phyloP scores from a whole-genome alignment of 1,284 basidiomycete genomes.

The Moniliophthora roreri region DNA sequence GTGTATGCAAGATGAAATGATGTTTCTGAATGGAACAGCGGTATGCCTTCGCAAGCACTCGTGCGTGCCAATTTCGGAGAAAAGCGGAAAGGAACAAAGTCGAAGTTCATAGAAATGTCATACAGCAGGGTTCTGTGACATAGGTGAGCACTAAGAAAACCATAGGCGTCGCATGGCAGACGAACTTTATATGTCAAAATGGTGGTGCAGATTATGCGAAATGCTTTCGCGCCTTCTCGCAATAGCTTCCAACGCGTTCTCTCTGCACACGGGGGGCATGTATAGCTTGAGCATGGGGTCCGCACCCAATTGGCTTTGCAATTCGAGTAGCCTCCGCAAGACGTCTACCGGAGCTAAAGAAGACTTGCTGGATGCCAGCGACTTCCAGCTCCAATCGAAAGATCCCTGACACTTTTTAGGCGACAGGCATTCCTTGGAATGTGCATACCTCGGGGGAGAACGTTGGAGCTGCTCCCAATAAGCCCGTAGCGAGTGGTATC shows the following conservation, averaged over 20 bases:
- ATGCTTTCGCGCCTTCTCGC: slow-evolving; percentile 6
- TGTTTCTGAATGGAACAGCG: too few species aligned
- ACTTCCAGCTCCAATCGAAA: slow-evolving; percentile 1
- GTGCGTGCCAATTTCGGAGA: too few species aligned
- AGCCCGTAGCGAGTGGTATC: slow-evolving; percentile 9
- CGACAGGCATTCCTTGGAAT: slow-evolving; percentile 7
- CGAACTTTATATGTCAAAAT: slow-evolving; percentile 12
- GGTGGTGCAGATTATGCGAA: slow-evolving; percentile 11
- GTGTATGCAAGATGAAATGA: too few species aligned
- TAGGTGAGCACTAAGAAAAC: neutral
- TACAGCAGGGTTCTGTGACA: neutral
- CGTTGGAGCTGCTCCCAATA: slow-evolving; percentile 12
- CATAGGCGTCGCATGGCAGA: neutral
- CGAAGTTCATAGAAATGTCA: neutral
- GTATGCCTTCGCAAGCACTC: too few species aligned
- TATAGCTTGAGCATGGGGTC: slow-evolving; percentile 2
- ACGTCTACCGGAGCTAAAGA: slow-evolving; percentile 8
- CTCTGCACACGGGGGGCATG: slow-evolving; percentile 10
- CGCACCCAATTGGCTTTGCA: slow-evolving; percentile 4
- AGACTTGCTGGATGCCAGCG: neutral
- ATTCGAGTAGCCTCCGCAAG: slow-evolving; percentile 5
- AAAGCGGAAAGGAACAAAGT: too few species aligned
- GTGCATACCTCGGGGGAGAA: slow-evolving; percentile 8
- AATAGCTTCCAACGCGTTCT: slow-evolving; percentile 3
- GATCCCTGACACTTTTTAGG: slow-evolving; percentile 5